Conservation (phyloP, 2,329 filamentous ascomycete genomes). For the Rhinocladiella similis region DNA sequence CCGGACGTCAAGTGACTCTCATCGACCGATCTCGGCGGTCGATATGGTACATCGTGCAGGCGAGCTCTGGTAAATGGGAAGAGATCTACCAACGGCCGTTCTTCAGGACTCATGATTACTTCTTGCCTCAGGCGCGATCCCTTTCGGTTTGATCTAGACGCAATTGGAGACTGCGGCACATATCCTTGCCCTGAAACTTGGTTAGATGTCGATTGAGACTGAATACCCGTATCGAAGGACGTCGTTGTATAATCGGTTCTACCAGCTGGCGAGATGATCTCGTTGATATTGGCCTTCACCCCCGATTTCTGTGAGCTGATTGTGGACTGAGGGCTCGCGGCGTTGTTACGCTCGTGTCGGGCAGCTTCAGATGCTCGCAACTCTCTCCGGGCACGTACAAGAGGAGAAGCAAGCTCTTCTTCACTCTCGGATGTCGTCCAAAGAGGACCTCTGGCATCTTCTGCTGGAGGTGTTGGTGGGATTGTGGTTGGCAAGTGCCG, state of each 20-base stretch:
- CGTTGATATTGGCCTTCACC: slow-evolving; percentile 42
- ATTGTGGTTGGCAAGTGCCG: slow-evolving; percentile 82
- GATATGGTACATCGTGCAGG: slow-evolving; percentile 79
- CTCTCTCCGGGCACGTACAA: slow-evolving; percentile 73
- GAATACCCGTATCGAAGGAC: slow-evolving; percentile 42
- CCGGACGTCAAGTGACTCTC: slow-evolving; percentile 66
- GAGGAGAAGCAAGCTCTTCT: slow-evolving; percentile 69
- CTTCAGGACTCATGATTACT: slow-evolving; percentile 74
- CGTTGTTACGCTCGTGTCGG: slow-evolving; percentile 62
- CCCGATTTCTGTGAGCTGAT: slow-evolving; percentile 57
- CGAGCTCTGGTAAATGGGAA: slow-evolving; percentile 84
- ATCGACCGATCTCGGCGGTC: slow-evolving; percentile 62
- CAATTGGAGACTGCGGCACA: slow-evolving; percentile 51
- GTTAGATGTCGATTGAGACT: slow-evolving; percentile 13
- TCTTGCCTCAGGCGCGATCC: slow-evolving; percentile 77
- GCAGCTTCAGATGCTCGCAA: slow-evolving; percentile 64
- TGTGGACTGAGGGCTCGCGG: slow-evolving; percentile 67
- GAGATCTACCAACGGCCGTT: slow-evolving; percentile 70
- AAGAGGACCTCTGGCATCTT: slow-evolving; percentile 60
- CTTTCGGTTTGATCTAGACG: slow-evolving; percentile 42
- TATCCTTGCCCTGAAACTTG: slow-evolving; percentile 35
- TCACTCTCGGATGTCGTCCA: slow-evolving; percentile 64
- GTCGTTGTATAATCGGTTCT: slow-evolving; percentile 46
- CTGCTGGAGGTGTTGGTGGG: slow-evolving; percentile 68
- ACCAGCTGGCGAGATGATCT: slow-evolving; percentile 42